Percentiles rank a stretch among this genome's conserved stretches.
Conservation (phyloP, 2,329 filamentous ascomycete species). For the Scolecobasidium constrictum region DNA sequence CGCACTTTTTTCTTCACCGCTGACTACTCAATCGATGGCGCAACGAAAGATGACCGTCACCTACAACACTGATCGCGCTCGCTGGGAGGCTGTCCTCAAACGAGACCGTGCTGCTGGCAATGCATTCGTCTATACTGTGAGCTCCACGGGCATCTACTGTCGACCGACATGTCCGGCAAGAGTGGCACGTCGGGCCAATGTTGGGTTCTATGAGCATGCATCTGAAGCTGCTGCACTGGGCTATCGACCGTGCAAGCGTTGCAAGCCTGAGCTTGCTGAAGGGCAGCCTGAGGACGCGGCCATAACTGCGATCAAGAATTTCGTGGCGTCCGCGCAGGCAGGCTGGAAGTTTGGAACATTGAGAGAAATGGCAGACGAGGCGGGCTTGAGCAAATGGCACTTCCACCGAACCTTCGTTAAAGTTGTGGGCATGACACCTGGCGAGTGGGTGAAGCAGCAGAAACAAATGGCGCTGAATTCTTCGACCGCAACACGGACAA, state of each 20-base stretch:
- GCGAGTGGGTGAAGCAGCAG: slow-evolving; percentile 24
- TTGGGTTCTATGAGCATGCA: slow-evolving; percentile 42
- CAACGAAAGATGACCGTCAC: neutral
- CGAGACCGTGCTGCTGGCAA: slow-evolving; percentile 32
- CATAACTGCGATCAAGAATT: neutral
- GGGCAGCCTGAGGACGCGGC: slow-evolving; percentile 34
- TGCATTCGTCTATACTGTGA: slow-evolving; percentile 45
- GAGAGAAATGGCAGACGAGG: slow-evolving; percentile 29
- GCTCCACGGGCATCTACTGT: slow-evolving; percentile 48
- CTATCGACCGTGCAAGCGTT: slow-evolving; percentile 49
- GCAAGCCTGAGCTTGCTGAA: slow-evolving; percentile 31
- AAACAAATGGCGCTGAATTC: neutral
- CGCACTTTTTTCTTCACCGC: too few relatives aligned
- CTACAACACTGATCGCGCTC: slow-evolving; percentile 21
- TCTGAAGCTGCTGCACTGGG: slow-evolving; percentile 37
- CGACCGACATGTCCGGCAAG: slow-evolving; percentile 49
- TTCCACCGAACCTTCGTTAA: slow-evolving; percentile 43
- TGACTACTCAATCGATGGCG: too few relatives aligned
- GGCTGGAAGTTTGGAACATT: slow-evolving; percentile 19
- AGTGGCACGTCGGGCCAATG: slow-evolving; percentile 45
- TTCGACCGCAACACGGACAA: too few relatives aligned
- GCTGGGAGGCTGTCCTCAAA: slow-evolving; percentile 31
- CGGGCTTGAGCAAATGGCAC: slow-evolving; percentile 40
- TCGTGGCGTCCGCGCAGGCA: slow-evolving; percentile 8
- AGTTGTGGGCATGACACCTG: slow-evolving; percentile 39